phyloP scores from a whole-genome alignment of 2,329 filamentous ascomycete species.

The Macrophomina tecta region DNA sequence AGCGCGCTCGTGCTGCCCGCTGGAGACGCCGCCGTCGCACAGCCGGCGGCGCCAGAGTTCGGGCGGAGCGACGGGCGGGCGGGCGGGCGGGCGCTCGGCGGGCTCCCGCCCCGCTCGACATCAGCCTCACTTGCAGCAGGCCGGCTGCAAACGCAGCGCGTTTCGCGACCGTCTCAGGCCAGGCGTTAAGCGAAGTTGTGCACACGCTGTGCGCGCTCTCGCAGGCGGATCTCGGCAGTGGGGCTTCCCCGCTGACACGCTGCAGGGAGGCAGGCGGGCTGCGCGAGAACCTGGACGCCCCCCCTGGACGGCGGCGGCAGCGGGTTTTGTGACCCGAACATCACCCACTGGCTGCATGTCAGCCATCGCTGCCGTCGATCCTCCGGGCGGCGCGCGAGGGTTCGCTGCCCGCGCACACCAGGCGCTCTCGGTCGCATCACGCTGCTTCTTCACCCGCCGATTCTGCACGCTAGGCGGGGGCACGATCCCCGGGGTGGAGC shows the following conservation, averaged over 20 bases:
- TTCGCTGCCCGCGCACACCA: neutral
- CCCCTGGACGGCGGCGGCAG: slow-evolving; percentile 15
- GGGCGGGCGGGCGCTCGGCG: neutral
- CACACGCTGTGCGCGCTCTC: slow-evolving; percentile 13
- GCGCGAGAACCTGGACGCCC: slow-evolving; percentile 7
- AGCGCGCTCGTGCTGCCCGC: neutral
- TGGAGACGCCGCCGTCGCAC: neutral
- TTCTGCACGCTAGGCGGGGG: slow-evolving; percentile 19
- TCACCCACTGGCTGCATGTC: slow-evolving; percentile 22
- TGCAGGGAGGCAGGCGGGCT: slow-evolving; percentile 7
- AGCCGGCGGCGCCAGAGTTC: neutral
- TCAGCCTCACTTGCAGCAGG: neutral
- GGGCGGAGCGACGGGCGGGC: neutral
- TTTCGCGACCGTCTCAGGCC: slow-evolving; percentile 24
- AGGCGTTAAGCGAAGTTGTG: slow-evolving; percentile 24
- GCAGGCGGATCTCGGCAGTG: slow-evolving; percentile 27
- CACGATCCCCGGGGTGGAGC: slow-evolving; percentile 17
- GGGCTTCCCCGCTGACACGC: slow-evolving; percentile 23
- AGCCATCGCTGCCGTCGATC: slow-evolving; percentile 24
- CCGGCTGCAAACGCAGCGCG: slow-evolving; percentile 1
- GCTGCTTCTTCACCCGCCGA: slow-evolving; percentile 5
- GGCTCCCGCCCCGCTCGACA: neutral
- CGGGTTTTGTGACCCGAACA: slow-evolving; percentile 16
- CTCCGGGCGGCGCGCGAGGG: neutral
- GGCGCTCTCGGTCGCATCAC: no score